A percentile compares a stretch with the other conserved stretches of the same genome.
Conservation (phyloP, 2,329 filamentous ascomycete species). For the Metarhizium rileyi region DNA sequence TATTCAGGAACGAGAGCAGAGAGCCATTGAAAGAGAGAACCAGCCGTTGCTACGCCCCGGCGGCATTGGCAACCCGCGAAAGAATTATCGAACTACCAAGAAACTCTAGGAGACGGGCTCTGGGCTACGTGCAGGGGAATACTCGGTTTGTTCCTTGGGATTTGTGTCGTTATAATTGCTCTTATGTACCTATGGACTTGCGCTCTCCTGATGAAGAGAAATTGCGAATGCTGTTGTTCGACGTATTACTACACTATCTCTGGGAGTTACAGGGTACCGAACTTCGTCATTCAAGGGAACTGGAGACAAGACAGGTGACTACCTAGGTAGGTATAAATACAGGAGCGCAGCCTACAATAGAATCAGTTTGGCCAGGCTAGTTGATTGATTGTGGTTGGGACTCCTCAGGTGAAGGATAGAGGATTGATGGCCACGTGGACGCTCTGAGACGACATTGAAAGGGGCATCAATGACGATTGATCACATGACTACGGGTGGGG, state of each 20-base stretch:
- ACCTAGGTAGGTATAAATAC: background rate
- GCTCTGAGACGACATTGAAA: no score
- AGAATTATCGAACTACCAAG: conserved; percentile 26
- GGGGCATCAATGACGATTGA: no score
- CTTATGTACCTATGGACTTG: background rate
- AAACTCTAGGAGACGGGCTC: conserved; percentile 1
- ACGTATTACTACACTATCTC: no score
- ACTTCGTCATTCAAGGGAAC: no score
- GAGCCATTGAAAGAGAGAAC: conserved; percentile 39
- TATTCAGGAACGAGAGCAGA: conserved; percentile 40
- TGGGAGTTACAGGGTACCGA: no score
- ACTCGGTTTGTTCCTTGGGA: background rate
- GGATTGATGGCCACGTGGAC: no score
- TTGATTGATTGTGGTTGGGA: no score
- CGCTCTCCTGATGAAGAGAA: background rate
- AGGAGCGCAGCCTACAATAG: background rate
- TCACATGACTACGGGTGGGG: no score
- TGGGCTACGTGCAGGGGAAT: background rate
- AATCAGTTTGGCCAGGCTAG: background rate
- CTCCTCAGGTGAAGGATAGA: no score
- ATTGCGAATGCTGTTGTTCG: no score
- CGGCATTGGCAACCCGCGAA: conserved; percentile 37
- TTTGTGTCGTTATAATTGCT: background rate
- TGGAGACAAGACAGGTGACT: no score
- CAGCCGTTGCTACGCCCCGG: conserved; percentile 40